These are phyloP conservation scores for Paramecium sexaurelia DNA, from an alignment of 73 alveolate species.

Conservation along the genomic window DNA sequence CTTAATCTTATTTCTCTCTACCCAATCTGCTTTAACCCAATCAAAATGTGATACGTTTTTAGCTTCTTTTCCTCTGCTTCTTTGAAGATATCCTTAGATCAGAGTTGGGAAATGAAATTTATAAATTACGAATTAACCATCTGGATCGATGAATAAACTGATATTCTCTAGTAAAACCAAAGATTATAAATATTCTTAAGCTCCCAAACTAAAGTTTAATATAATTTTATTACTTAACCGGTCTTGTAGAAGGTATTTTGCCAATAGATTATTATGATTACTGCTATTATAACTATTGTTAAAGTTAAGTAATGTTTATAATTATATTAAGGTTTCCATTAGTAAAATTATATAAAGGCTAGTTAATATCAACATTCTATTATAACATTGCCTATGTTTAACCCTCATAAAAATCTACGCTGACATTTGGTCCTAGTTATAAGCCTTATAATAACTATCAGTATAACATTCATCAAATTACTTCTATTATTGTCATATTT, in stretches of 20 bases:
- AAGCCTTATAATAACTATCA: not conserved
- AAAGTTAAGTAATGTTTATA: not conserved
- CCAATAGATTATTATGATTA: too few relatives aligned
- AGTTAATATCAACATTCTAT: not conserved
- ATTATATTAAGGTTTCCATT: not conserved
- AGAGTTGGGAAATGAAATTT: not conserved
- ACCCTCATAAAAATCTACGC: not conserved
- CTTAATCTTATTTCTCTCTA: not conserved
- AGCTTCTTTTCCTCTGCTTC: not conserved
- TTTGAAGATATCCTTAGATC: not conserved
- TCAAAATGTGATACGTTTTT: not conserved
- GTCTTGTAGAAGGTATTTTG: too few relatives aligned
- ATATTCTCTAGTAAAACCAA: not conserved
- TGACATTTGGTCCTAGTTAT: not conserved
- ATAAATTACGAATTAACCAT: not conserved
- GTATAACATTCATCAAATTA: not conserved
- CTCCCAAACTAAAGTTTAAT: not conserved
- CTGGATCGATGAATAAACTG: conserved; percentile 19
- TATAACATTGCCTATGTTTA: not conserved
- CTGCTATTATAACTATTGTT: not conserved
- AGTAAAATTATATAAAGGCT: not conserved
- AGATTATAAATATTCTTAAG: not conserved
- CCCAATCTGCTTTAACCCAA: not conserved
- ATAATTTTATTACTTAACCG: not conserved
- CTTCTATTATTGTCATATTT: not conserved